These are phyloP conservation scores for Exophiala sp. DNA, from an alignment of 2,329 filamentous ascomycete genomes.

Conservation along the genomic window DNA sequence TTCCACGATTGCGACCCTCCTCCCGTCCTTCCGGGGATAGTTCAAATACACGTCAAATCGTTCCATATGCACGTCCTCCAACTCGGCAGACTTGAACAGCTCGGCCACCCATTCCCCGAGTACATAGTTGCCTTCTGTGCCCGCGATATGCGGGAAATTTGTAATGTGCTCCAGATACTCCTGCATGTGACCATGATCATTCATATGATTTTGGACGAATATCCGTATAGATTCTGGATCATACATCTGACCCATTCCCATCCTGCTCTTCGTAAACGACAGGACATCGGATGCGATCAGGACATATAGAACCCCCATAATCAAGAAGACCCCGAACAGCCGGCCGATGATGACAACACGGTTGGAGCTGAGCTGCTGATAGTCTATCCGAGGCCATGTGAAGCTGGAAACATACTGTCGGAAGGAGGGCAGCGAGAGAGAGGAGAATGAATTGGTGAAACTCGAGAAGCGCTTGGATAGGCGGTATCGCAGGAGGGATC, in stretches of 20 bases:
- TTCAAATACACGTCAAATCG: slow-evolving; percentile 87
- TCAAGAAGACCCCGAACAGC: slow-evolving; percentile 65
- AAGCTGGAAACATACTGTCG: slow-evolving; percentile 42
- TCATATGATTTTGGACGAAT: slow-evolving; percentile 67
- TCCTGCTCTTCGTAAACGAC: slow-evolving; percentile 54
- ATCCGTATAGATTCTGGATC: slow-evolving; percentile 75
- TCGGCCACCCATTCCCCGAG: slow-evolving; percentile 78
- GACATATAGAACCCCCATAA: slow-evolving; percentile 72
- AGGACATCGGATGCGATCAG: slow-evolving; percentile 83
- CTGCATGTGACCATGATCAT: slow-evolving; percentile 58
- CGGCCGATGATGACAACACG: slow-evolving; percentile 65
- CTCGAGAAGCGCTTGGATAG: slow-evolving; percentile 54
- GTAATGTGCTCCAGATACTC: slow-evolving; percentile 72
- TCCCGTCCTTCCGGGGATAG: slow-evolving; percentile 71
- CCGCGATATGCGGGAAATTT: slow-evolving; percentile 80
- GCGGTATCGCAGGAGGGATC: slow-evolving; percentile 42
- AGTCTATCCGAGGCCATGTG: slow-evolving; percentile 35
- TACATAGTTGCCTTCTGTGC: slow-evolving; percentile 86
- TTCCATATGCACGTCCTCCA: slow-evolving; percentile 71
- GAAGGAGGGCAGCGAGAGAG: slow-evolving; percentile 47
- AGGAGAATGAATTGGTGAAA: slow-evolving; percentile 53
- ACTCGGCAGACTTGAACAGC: slow-evolving; percentile 62
- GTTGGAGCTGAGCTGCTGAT: slow-evolving; percentile 42
- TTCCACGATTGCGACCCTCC: slow-evolving; percentile 73
- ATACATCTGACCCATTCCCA: slow-evolving; percentile 64